These are phyloP conservation scores for Turritis glabra DNA, from an alignment of 345 rosid genomes.

Conservation along the genomic window DNA sequence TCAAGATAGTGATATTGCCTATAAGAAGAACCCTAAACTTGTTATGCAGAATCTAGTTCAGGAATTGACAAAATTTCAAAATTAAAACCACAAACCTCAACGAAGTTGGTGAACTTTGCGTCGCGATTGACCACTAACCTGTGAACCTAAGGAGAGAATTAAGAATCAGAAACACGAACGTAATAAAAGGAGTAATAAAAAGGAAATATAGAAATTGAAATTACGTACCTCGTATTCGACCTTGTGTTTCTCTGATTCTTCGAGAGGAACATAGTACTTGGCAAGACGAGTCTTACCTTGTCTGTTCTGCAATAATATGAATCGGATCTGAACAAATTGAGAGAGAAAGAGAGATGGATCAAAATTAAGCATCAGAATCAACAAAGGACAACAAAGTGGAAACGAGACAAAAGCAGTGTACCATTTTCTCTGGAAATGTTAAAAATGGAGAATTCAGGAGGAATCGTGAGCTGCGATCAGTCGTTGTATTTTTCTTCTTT, in stretches of 20 bases:
- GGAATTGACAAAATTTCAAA: background rate
- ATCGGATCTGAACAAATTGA: conserved; percentile 71
- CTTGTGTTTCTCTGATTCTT: conserved; percentile 96
- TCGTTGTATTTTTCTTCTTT: background rate
- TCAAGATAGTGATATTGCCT: background rate
- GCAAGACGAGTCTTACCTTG: conserved; percentile 99
- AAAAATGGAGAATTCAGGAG: background rate
- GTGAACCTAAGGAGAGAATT: conserved; percentile 59
- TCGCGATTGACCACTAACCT: conserved; percentile 95
- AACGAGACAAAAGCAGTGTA: conserved; percentile 15
- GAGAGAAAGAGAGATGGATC: conserved; percentile 4
- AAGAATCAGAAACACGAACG: background rate
- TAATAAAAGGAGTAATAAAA: too few species aligned
- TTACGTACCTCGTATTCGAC: conserved; percentile 89
- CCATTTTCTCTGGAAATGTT: conserved; percentile 38
- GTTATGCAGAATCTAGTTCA: background rate
- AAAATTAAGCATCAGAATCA: background rate
- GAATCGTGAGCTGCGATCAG: background rate
- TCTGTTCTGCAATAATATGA: conserved; percentile 94
- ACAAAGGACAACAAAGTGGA: background rate
- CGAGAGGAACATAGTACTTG: conserved; percentile 96
- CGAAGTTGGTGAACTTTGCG: conserved; percentile 92
- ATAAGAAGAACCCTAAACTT: background rate
- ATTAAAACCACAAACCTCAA: conserved; percentile 61
- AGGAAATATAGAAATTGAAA: background rate